These are phyloP conservation scores for Pholiota microspora DNA, from an alignment of 768 basidiomycete species.

Conservation along the genomic window DNA sequence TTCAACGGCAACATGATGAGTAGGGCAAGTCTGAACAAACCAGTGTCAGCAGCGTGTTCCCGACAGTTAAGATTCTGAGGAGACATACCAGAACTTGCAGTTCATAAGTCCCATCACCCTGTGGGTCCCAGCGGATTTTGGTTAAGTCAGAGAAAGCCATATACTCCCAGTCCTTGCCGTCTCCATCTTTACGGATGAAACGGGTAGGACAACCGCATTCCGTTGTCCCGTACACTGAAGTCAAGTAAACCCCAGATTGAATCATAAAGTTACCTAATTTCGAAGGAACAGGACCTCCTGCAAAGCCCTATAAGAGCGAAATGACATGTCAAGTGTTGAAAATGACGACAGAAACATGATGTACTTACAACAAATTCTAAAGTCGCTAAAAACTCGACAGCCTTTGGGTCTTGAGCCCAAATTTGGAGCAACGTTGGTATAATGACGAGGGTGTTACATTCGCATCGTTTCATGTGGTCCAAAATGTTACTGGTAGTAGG, in stretches of 20 bases:
- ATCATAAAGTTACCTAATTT: constrained; percentile 33
- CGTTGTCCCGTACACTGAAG: constrained; percentile 24
- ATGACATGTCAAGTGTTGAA: not conserved
- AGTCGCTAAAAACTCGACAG: constrained; percentile 21
- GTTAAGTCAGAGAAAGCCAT: constrained; percentile 23
- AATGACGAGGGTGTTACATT: constrained; percentile 28
- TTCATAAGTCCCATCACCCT: constrained; percentile 37
- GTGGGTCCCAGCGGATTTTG: constrained; percentile 31
- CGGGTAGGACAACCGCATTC: constrained; percentile 28
- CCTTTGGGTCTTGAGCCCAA: constrained; percentile 29
- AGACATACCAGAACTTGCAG: constrained; percentile 33
- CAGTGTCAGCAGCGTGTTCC: no score
- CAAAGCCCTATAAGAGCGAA: constrained; percentile 16
- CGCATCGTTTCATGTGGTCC: constrained; percentile 26
- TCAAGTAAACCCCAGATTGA: constrained; percentile 31
- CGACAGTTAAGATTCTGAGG: no score
- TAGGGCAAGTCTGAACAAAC: constrained; percentile 29
- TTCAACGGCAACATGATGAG: constrained; percentile 31
- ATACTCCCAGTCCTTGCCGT: constrained; percentile 30
- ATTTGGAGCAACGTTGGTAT: constrained; percentile 39
- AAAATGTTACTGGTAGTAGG: constrained; percentile 31
- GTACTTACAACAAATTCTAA: constrained; percentile 22
- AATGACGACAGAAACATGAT: not conserved
- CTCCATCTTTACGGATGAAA: constrained; percentile 13
- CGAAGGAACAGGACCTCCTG: constrained; percentile 35